Percentiles rank a stretch among this genome's conserved stretches.
Conservation (phyloP, 2,329 filamentous ascomycete species). For the Zasmidium angulare region DNA sequence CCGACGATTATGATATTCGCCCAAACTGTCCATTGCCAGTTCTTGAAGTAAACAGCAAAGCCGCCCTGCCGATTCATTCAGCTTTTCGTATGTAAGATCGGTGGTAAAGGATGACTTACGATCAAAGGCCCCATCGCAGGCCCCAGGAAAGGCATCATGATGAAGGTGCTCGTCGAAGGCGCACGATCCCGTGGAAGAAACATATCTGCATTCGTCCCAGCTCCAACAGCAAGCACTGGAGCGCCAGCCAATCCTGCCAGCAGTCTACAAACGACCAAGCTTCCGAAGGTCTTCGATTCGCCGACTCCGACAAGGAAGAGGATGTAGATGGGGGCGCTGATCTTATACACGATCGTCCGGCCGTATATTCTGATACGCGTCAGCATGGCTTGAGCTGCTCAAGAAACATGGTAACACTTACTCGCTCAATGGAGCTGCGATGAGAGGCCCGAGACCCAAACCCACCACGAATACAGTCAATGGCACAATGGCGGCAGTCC, state of each 20-base stretch:
- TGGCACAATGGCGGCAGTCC: constrained; percentile 58
- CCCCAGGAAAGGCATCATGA: constrained; percentile 44
- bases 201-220: constrained; percentile 43
- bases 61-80: constrained; percentile 38
- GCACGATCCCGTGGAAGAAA: constrained; percentile 37
- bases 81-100: neutral
- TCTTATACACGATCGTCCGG: constrained; percentile 37
- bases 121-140: constrained; percentile 33
- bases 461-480: constrained; percentile 57
- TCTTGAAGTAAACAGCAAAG: constrained; percentile 42
- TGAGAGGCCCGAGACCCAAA: constrained; percentile 68
- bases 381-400: constrained; percentile 34
- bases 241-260: constrained; percentile 47
- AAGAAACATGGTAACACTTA: constrained; percentile 52
- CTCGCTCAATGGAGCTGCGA: constrained; percentile 40
- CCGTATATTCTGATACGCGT: constrained; percentile 28
- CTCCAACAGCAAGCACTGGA: constrained; percentile 42
- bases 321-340: constrained; percentile 35
- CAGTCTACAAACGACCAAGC: constrained; percentile 37
- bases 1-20: constrained; percentile 43
- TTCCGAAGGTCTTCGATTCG: constrained; percentile 25
- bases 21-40: constrained; percentile 48
- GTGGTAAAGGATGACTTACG: constrained; percentile 22
- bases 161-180: constrained; percentile 36
- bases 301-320: constrained; percentile 37